phyloP scores from a whole-genome alignment of 2,329 filamentous ascomycete genomes.

The Aspergillus ruber region DNA sequence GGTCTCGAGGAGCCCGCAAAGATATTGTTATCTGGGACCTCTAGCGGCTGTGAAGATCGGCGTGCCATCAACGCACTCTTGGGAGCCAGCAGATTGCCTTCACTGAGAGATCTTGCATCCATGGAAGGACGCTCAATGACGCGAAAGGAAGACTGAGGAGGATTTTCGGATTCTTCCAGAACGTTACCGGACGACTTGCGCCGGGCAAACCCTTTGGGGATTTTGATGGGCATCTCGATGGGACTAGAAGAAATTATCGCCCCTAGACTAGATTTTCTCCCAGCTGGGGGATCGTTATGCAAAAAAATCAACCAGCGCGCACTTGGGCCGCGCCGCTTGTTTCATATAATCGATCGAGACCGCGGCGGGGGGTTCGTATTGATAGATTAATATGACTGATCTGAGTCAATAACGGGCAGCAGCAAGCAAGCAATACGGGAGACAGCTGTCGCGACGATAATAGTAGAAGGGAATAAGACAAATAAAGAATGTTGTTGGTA shows the following conservation, averaged over 20 bases:
- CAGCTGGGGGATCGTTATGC: constrained; percentile 6
- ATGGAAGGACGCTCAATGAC: constrained; percentile 47
- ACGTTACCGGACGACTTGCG: constrained; percentile 52
- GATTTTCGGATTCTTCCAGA: constrained; percentile 42
- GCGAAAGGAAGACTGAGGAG: constrained; percentile 44
- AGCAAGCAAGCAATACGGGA: too few species aligned
- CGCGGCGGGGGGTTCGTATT: not conserved
- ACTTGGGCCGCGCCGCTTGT: not conserved
- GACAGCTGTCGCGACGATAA: too few species aligned
- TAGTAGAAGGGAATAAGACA: too few species aligned
- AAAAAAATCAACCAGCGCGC: not conserved
- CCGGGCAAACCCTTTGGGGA: constrained; percentile 48
- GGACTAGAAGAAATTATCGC: constrained; percentile 3
- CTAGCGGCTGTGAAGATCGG: constrained; percentile 28
- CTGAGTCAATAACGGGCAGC: not conserved
- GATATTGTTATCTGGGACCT: constrained; percentile 33
- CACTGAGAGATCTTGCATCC: constrained; percentile 39
- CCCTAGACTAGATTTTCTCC: constrained; percentile 6
- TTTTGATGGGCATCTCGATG: constrained; percentile 48
- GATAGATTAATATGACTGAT: not conserved
- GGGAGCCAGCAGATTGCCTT: constrained; percentile 24
- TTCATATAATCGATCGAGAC: not conserved
- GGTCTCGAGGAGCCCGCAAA: constrained; percentile 29
- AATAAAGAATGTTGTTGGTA: too few species aligned
- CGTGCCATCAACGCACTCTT: constrained; percentile 28